Percentiles rank a stretch among this genome's conserved stretches.
Conservation (phyloP, 768 basidiomycete genomes). For the Megacollybia marginata region DNA sequence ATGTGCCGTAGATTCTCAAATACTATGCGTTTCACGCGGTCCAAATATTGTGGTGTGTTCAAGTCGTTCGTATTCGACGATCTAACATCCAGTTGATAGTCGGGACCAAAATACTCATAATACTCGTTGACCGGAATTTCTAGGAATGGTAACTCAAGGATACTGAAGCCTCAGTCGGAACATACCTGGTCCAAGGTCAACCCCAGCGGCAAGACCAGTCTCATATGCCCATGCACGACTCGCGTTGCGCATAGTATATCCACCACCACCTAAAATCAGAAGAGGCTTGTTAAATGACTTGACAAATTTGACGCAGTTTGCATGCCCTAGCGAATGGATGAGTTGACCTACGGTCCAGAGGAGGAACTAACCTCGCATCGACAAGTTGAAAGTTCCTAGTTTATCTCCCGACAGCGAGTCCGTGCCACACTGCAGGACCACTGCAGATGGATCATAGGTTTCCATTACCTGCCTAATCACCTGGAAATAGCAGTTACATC, state of each 20-base stretch:
- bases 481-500: slow-evolving; percentile 28
- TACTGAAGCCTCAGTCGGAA: not conserved
- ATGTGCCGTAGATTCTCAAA: slow-evolving; percentile 84
- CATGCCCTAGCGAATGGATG: slow-evolving; percentile 59
- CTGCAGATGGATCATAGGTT: slow-evolving; percentile 87
- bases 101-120: slow-evolving; percentile 98
- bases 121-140: slow-evolving; percentile 99
- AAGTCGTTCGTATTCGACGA: slow-evolving; percentile 92
- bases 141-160: slow-evolving; percentile 21
- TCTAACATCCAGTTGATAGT: slow-evolving; percentile 92
- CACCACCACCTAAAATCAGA: slow-evolving; percentile 92
- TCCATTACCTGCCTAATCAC: slow-evolving; percentile 93
- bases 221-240: slow-evolving; percentile 97
- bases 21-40: slow-evolving; percentile 87
- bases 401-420: slow-evolving; percentile 97
- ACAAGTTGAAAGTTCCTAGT: slow-evolving; percentile 90
- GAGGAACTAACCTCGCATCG: slow-evolving; percentile 72
- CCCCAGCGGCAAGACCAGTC: slow-evolving; percentile 96
- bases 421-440: slow-evolving; percentile 95
- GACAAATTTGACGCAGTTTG: slow-evolving; percentile 94
- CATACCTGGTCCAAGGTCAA: slow-evolving; percentile 80
- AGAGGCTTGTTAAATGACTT: slow-evolving; percentile 94
- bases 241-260: slow-evolving; percentile 98
- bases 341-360: not conserved
- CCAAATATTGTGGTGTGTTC: slow-evolving; percentile 88